Conservation (phyloP, 163 green algal genomes). For the Coccomyxa subellipsoidea region DNA sequence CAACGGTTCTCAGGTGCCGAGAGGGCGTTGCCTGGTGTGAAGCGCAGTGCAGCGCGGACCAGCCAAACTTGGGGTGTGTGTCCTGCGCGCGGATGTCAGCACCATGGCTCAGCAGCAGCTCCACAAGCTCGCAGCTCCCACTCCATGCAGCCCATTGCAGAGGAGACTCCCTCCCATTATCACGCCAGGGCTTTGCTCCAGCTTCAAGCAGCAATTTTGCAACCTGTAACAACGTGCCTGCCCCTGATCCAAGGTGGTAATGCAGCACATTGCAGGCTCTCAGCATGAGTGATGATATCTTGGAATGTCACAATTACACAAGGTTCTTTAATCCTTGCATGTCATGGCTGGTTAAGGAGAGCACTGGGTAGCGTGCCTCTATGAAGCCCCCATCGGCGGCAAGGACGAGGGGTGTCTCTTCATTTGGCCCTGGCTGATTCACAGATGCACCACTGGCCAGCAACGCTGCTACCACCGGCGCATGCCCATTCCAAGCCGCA, state of each 20-base stretch:
- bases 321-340: too few relatives aligned
- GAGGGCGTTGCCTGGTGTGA: neutral
- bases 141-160: conserved; percentile 5
- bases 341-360: too few relatives aligned
- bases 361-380: too few relatives aligned
- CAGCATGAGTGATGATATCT: too few relatives aligned
- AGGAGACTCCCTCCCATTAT: neutral
- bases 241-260: too few relatives aligned
- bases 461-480: neutral
- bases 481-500: neutral
- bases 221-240: neutral
- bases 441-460: neutral
- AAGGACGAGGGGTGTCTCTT: neutral
- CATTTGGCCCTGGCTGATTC: neutral
- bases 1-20: too few relatives aligned
- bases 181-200: neutral
- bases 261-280: too few relatives aligned
- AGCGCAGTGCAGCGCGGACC: neutral
- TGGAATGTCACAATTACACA: too few relatives aligned
- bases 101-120: neutral
- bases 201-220: neutral
- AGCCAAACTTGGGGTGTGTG: neutral
- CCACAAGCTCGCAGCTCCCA: neutral
- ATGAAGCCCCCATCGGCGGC: neutral
- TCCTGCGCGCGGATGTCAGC: neutral